Conservation (phyloP, 169 alveolate species). For the Plasmodium ovale region DNA sequence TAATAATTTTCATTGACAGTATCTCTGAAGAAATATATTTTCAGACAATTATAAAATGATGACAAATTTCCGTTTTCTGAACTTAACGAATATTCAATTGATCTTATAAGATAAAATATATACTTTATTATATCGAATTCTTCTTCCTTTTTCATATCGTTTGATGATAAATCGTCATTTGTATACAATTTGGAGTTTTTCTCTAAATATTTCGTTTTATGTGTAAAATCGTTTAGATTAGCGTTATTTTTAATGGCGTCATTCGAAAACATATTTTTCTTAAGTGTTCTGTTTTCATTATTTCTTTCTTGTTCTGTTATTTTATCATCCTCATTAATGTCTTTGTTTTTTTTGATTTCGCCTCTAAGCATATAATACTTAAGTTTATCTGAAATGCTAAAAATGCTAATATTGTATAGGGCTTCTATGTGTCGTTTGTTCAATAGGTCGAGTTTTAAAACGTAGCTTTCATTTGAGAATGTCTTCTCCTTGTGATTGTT, state of each 20-base stretch:
- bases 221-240: slow-evolving; percentile 26
- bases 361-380: slow-evolving; percentile 75
- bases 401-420: slow-evolving; percentile 72
- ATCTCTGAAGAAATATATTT: slow-evolving; percentile 73
- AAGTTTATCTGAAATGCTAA: slow-evolving; percentile 72
- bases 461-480: slow-evolving; percentile 67
- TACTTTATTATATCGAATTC: slow-evolving; percentile 75
- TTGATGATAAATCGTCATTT: slow-evolving; percentile 66
- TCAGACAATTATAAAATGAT: slow-evolving; percentile 64
- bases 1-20: slow-evolving; percentile 70
- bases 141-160: slow-evolving; percentile 56
- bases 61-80: slow-evolving; percentile 72
- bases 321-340: slow-evolving; percentile 26
- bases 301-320: slow-evolving; percentile 31
- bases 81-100: slow-evolving; percentile 68
- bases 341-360: slow-evolving; percentile 61
- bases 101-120: slow-evolving; percentile 67
- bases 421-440: slow-evolving; percentile 68
- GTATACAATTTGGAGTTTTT: slow-evolving; percentile 44
- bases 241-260: slow-evolving; percentile 22
- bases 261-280: slow-evolving; percentile 30
- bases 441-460: slow-evolving; percentile 58
- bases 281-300: slow-evolving; percentile 69
- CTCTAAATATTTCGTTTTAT: slow-evolving; percentile 52
- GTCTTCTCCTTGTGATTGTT: slow-evolving; percentile 42